Conservation (phyloP, 2,329 filamentous ascomycete species). For the Aureobasidium melanogenum region DNA sequence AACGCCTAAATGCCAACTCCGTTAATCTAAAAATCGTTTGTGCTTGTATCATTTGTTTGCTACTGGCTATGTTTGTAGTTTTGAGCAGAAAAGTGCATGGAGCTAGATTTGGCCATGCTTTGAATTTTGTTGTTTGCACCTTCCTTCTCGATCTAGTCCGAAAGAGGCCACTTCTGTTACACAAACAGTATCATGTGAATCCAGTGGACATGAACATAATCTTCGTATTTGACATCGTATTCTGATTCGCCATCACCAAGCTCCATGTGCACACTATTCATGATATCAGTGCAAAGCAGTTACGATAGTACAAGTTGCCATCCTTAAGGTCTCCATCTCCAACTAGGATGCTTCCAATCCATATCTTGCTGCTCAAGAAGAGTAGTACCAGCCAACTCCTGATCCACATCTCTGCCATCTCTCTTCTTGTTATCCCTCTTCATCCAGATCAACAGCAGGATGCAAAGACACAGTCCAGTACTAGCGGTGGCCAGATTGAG, state of each 20-base stretch:
- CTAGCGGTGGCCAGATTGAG: constrained; percentile 57
- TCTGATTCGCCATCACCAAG: not conserved
- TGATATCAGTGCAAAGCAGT: not conserved
- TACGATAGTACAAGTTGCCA: not conserved
- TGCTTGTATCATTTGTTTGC: not conserved
- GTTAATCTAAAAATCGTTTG: not conserved
- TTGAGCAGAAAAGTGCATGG: no score
- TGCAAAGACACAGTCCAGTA: constrained; percentile 42
- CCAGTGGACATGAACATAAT: not conserved
- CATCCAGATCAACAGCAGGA: constrained; percentile 51
- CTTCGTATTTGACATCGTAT: not conserved
- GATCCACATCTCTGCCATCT: constrained; percentile 45
- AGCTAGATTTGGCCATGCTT: not conserved
- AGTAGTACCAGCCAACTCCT: constrained; percentile 46
- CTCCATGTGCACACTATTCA: not conserved
- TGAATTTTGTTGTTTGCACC: not conserved
- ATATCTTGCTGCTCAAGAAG: constrained; percentile 49
- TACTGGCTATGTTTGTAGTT: not conserved
- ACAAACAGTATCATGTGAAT: not conserved
- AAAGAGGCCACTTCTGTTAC: not conserved
- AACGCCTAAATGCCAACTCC: no score
- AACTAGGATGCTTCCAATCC: constrained; percentile 59
- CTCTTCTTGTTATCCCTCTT: constrained; percentile 52
- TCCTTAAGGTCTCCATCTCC: constrained; percentile 46
- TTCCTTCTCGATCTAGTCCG: not conserved